phyloP scores from a whole-genome alignment of 192 early-diverging fungal genomes.

The Mortierella hygrophila region DNA sequence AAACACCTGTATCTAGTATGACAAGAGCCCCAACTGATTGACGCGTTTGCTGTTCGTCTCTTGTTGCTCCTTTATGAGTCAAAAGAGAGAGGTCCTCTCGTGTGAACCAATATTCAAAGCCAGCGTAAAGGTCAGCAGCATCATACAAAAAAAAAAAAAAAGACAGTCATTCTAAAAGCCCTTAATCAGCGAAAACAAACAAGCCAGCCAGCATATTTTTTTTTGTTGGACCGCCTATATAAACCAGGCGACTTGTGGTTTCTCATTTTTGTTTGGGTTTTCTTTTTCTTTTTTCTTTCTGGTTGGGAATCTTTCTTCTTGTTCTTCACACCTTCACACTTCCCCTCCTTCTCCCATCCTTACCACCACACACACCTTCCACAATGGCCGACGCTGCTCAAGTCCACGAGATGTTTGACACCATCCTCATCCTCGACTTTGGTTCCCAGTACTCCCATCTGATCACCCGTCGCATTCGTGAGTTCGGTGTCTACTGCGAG shows the following conservation, averaged over 20 bases:
- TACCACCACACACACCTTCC: background rate
- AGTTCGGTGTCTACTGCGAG: slow-evolving; percentile 99
- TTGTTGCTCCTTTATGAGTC: background rate
- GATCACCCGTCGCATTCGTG: slow-evolving; percentile 95
- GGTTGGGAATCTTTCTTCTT: slow-evolving; percentile 21
- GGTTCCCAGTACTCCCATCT: slow-evolving; percentile 99
- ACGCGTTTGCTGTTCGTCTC: background rate
- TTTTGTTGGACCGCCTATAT: background rate
- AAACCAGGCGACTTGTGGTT: background rate
- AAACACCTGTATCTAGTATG: background rate
- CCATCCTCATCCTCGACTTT: slow-evolving; percentile 99
- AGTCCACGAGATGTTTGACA: slow-evolving; percentile 91
- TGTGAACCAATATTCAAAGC: too few relatives aligned
- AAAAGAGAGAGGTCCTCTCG: too few relatives aligned
- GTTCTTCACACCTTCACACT: slow-evolving; percentile 18
- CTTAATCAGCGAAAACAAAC: slow-evolving; percentile 19
- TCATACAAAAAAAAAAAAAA: background rate
- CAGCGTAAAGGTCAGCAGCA: too few relatives aligned
- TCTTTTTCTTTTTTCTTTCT: slow-evolving; percentile 31
- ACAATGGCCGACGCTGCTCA: slow-evolving; percentile 58
- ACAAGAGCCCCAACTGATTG: background rate
- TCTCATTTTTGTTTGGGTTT: slow-evolving; percentile 34
- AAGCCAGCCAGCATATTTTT: background rate
- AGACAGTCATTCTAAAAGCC: background rate
- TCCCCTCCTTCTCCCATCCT: background rate